These are phyloP conservation scores for Candida smagusa DNA, from an alignment of 1,139 yeast species.

Conservation along the genomic window DNA sequence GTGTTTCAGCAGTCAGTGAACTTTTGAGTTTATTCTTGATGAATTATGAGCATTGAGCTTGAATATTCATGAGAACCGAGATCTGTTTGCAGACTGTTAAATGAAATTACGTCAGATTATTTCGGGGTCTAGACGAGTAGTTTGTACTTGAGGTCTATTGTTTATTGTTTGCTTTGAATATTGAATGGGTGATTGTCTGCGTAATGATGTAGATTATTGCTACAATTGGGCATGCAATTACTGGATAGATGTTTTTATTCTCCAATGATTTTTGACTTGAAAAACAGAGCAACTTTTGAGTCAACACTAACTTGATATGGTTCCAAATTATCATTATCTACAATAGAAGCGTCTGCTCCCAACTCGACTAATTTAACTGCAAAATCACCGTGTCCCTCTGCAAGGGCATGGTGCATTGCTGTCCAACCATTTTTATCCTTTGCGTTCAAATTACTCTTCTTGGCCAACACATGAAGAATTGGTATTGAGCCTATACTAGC, in stretches of 20 bases:
- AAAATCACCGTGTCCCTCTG: conserved; percentile 86
- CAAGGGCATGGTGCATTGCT: conserved; percentile 83
- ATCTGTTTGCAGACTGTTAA: no score
- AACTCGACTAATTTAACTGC: conserved; percentile 57
- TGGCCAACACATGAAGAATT: conserved; percentile 48
- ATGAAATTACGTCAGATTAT: no score
- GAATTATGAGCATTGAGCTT: no score
- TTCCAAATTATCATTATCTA: conserved; percentile 51
- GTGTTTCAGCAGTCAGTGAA: no score
- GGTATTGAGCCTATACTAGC: conserved; percentile 70
- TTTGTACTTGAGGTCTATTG: no score
- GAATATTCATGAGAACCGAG: no score
- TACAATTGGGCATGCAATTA: neutral
- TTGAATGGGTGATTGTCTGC: neutral
- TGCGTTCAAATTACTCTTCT: conserved; percentile 63
- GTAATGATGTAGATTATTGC: neutral
- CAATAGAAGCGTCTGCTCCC: conserved; percentile 62
- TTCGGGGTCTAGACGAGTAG: no score
- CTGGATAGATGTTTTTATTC: neutral
- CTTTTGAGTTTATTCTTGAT: no score
- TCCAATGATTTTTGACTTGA: conserved; percentile 14
- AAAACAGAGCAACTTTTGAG: conserved; percentile 50
- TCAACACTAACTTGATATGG: conserved; percentile 64
- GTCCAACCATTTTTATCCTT: conserved; percentile 80
- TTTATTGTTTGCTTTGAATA: no score